These are phyloP conservation scores for Tolypocladium sp. DNA, from an alignment of 2,329 filamentous ascomycete genomes.

Conservation along the genomic window DNA sequence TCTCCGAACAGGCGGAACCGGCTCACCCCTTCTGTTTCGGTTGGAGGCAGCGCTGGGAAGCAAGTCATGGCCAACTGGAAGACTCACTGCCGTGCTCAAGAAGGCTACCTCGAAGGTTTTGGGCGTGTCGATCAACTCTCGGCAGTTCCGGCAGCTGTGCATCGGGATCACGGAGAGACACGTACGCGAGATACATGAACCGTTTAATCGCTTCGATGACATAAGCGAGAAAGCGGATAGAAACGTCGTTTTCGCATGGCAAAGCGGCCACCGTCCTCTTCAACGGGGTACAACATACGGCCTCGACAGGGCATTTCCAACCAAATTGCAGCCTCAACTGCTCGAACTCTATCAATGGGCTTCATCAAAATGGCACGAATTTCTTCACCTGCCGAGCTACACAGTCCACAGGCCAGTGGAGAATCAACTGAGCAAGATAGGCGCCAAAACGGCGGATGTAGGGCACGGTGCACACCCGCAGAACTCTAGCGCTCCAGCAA, in stretches of 20 bases:
- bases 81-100: too few relatives aligned
- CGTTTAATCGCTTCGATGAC: conserved; percentile 5
- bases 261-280: conserved; percentile 7
- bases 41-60: too few relatives aligned
- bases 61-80: too few relatives aligned
- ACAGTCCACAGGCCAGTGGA: too few relatives aligned
- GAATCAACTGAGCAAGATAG: too few relatives aligned
- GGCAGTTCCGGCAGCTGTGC: conserved; percentile 2
- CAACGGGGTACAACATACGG: conserved; percentile 8
- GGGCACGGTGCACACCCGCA: too few relatives aligned
- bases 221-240: background rate
- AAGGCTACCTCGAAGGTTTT: too few relatives aligned
- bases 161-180: conserved; percentile 7
- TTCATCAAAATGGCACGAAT: conserved; percentile 5
- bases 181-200: background rate
- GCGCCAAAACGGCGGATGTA: too few relatives aligned
- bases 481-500: too few relatives aligned
- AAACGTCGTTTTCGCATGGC: conserved; percentile 7
- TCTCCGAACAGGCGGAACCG: too few relatives aligned
- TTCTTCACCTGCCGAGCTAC: background rate
- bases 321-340: conserved; percentile 3
- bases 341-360: conserved; percentile 3
- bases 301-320: conserved; percentile 7
- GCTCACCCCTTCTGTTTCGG: too few relatives aligned
- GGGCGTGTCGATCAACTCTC: too few relatives aligned